Evolutionary conservation across 2,329 filamentous ascomycete species (phyloP).

Genomic region (Sclerotinia minor): DNA sequence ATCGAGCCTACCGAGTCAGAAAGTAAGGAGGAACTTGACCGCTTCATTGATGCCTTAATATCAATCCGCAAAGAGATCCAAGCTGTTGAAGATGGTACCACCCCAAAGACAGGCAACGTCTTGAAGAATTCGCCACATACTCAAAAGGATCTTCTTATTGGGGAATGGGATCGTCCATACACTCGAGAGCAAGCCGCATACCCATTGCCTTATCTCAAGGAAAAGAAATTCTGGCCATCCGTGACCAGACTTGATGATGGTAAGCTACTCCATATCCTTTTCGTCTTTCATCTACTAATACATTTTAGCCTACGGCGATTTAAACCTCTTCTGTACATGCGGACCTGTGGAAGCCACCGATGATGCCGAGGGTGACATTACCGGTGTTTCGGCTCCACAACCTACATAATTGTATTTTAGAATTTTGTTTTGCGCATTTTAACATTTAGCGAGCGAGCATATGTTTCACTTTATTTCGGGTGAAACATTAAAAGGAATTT

Average conservation of each 20-base stretch:
- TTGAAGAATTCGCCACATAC: slow-evolving; percentile 89
- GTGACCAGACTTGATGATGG: slow-evolving; percentile 86
- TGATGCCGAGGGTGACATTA: slow-evolving; percentile 37
- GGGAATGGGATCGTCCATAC: slow-evolving; percentile 83
- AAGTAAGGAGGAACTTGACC: slow-evolving; percentile 86
- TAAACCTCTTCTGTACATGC: slow-evolving; percentile 94
- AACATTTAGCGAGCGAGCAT: slow-evolving; percentile 24
- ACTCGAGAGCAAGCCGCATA: slow-evolving; percentile 82
- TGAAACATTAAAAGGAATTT: slow-evolving; percentile 17
- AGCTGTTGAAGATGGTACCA: slow-evolving; percentile 76
- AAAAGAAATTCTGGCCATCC: slow-evolving; percentile 98
- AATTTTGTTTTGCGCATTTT: slow-evolving; percentile 19
- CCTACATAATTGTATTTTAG: slow-evolving; percentile 31
- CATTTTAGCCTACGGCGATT: slow-evolving; percentile 74
- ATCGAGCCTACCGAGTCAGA: slow-evolving; percentile 96
- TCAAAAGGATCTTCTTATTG: slow-evolving; percentile 72
- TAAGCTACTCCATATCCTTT: slow-evolving; percentile 49
- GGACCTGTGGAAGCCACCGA: slow-evolving; percentile 85
- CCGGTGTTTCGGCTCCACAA: slow-evolving; percentile 33
- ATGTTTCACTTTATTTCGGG: slow-evolving; percentile 10
- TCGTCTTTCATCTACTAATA: slow-evolving; percentile 30
- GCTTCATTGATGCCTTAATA: slow-evolving; percentile 88
- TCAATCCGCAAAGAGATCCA: slow-evolving; percentile 83
- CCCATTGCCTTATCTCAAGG: slow-evolving; percentile 74
- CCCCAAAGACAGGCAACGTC: slow-evolving; percentile 75